Evolutionary conservation across 139 green algal species (phyloP), one percentile per base, ranked within the genome.

Genomic region (Picochlorum sp.): DNA sequence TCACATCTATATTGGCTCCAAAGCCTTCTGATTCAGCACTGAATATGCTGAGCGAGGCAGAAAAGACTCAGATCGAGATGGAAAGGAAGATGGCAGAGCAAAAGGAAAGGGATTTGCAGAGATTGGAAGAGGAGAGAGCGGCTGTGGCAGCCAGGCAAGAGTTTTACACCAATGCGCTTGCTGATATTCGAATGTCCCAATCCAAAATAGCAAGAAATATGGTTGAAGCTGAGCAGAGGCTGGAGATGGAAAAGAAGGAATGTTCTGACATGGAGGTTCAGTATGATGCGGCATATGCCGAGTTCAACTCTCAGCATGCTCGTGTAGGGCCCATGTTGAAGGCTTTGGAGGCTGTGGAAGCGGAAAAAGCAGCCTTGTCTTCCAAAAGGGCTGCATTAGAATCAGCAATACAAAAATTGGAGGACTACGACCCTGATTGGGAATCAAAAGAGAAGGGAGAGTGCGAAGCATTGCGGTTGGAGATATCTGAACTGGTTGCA

Each of bases 141-240:
- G 71, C 71, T 7, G 65, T 49, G 7, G 31, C 49, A 3, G 71
- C 65, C 13, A 64, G 59, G 37, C 28, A 45, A 23, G 60, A 73
- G 7, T 77, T 73, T 21, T 77, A 62, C 71, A 77, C 71, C 14
- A 26, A 37, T 7, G 15, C 71, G 23, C 45, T 77, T 26, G 65
- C 26, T 4, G 65, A 69, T 21, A 23, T 77, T 31, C 57, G 71
- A 20, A 45, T 77, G 34, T 41, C 60, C 8, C 59, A 73, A 56
- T 69, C 57, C 58, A 73, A 70, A 26, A 65, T 77, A 50, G 57
- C 60, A 3, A 59, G 71, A 21, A 47, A 26, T 21, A 38, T 73
- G 58, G 65, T 70, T 49, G 71, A 72, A 59, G 71, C 65, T n/a
- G 62, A 80, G 45, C 70, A 73, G 71, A 59, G 71, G 41, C 59